A percentile compares a stretch with the other conserved stretches of the same genome.
Conservation (phyloP, 768 basidiomycete genomes). For the Xerocomellus amylosporus region DNA sequence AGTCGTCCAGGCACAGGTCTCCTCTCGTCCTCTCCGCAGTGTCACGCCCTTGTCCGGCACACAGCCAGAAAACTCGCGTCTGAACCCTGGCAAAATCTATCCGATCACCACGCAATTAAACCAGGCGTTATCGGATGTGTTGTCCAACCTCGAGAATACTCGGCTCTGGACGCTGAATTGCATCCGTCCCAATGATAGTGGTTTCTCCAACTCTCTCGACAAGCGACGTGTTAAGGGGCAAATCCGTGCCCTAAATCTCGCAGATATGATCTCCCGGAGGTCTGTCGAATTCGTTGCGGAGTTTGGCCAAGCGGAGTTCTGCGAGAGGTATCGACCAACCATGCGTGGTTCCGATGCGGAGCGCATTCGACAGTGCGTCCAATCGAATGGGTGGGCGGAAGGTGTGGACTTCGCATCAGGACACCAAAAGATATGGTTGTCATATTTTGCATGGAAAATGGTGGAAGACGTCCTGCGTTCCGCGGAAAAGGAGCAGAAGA, state of each 20-base stretch:
- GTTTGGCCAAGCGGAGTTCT: slow-evolving; percentile 47
- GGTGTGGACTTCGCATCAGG: slow-evolving; percentile 56
- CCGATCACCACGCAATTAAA: slow-evolving; percentile 60
- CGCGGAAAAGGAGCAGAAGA: slow-evolving; percentile 48
- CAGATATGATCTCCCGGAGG: slow-evolving; percentile 49
- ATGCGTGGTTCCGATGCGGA: slow-evolving; percentile 47
- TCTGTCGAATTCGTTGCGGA: slow-evolving; percentile 52
- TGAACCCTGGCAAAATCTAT: slow-evolving; percentile 53
- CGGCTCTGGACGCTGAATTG: slow-evolving; percentile 57
- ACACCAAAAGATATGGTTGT: slow-evolving; percentile 52
- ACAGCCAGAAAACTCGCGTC: slow-evolving; percentile 37
- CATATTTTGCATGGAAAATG: slow-evolving; percentile 56
- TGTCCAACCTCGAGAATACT: slow-evolving; percentile 44
- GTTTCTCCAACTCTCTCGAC: slow-evolving; percentile 61
- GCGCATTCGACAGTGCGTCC: slow-evolving; percentile 49
- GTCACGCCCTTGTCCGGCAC: slow-evolving; percentile 37
- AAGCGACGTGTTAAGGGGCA: slow-evolving; percentile 60
- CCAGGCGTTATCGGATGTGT: slow-evolving; percentile 47
- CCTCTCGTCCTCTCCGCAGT: slow-evolving; percentile 52
- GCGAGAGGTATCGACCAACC: slow-evolving; percentile 51
- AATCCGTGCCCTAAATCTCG: slow-evolving; percentile 50
- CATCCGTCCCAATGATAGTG: slow-evolving; percentile 64
- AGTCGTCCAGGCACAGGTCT: slow-evolving; percentile 64
- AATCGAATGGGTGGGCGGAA: slow-evolving; percentile 51
- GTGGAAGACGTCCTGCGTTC: slow-evolving; percentile 55